These are phyloP conservation scores for Ceratobasidium sp. DNA, from an alignment of 1,284 basidiomycete species.

Conservation along the genomic window DNA sequence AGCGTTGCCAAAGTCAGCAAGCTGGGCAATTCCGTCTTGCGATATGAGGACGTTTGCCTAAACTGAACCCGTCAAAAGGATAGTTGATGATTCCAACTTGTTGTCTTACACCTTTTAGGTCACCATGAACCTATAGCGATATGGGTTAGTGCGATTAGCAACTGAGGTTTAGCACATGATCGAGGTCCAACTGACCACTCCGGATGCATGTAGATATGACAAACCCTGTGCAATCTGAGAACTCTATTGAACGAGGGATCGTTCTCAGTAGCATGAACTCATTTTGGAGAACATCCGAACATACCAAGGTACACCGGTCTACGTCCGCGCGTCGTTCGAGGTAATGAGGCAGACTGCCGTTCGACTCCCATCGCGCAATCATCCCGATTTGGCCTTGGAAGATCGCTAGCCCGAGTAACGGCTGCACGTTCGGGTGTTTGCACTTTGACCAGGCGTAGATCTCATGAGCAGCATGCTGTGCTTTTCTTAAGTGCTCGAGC, in stretches of 20 bases:
- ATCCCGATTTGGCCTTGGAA: neutral
- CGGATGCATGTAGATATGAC: conserved; percentile 6
- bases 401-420: neutral
- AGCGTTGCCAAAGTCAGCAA: too few species aligned
- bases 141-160: too few species aligned
- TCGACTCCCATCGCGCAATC: neutral
- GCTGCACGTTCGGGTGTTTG: neutral
- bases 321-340: neutral
- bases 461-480: neutral
- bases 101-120: neutral
- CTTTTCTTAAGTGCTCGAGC: neutral
- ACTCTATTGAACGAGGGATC: too few species aligned
- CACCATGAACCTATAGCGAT: neutral
- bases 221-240: neutral
- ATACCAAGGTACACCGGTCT: conserved; percentile 13
- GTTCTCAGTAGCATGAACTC: too few species aligned
- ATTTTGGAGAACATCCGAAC: too few species aligned
- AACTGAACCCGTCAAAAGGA: neutral
- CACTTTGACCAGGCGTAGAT: conserved; percentile 9
- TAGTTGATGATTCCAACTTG: neutral
- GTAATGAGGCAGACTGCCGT: neutral
- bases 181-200: neutral
- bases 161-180: too few species aligned
- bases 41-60: neutral
- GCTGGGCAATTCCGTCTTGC: too few species aligned